Evolutionary conservation across 2,329 filamentous ascomycete species (phyloP).

Genomic region (Furcasterigmium furcatum): DNA sequence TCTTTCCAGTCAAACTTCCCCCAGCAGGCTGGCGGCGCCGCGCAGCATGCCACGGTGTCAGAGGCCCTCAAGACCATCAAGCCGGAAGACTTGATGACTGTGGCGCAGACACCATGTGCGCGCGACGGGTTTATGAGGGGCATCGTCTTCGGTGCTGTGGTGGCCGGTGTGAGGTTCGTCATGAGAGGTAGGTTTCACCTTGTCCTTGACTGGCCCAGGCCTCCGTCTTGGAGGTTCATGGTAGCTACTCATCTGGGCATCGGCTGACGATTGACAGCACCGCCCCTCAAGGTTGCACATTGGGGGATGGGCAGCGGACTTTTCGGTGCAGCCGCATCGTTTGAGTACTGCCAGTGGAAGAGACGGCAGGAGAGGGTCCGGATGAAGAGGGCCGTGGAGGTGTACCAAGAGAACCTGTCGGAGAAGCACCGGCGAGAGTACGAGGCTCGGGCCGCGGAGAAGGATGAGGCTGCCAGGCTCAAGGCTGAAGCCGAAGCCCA

Average conservation of each 20-base stretch:
- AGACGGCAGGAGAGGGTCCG: constrained; percentile 73
- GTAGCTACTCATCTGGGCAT: no score
- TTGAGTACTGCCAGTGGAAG: constrained; percentile 80
- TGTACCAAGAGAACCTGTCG: constrained; percentile 37
- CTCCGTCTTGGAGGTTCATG: no score
- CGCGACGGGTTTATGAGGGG: constrained; percentile 79
- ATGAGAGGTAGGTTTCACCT: constrained; percentile 66
- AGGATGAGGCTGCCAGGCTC: constrained; percentile 20
- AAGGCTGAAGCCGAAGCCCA: constrained; percentile 18
- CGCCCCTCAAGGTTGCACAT: constrained; percentile 68
- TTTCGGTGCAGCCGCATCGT: constrained; percentile 65
- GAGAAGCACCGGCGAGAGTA: constrained; percentile 38
- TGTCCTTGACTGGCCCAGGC: no score
- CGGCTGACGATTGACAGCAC: constrained; percentile 34
- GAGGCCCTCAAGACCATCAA: constrained; percentile 68
- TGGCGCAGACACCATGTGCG: constrained; percentile 80
- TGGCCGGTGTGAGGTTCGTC: constrained; percentile 72
- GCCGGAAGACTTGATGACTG: constrained; percentile 63
- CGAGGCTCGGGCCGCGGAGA: constrained; percentile 30
- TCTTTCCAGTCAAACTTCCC: constrained; percentile 16
- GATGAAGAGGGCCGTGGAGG: constrained; percentile 82
- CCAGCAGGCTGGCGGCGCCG: constrained; percentile 8
- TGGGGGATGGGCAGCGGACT: constrained; percentile 82
- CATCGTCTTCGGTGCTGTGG: constrained; percentile 73
- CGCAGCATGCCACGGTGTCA: constrained; percentile 28